Evolutionary conservation across 2,329 filamentous ascomycete genomes (phyloP).

Genomic region (Curvularia lunata): DNA sequence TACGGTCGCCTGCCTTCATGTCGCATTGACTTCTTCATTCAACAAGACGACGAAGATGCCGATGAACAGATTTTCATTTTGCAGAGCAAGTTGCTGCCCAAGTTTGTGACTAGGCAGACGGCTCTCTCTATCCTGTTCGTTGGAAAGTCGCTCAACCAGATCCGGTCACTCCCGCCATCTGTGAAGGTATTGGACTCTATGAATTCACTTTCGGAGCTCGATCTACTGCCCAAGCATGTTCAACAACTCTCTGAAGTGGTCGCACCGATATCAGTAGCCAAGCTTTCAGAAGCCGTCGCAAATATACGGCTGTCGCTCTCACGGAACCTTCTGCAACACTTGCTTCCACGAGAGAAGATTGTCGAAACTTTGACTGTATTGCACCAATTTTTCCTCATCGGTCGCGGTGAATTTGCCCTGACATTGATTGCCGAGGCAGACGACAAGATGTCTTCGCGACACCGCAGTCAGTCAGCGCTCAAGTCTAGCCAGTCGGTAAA

Average conservation of each 20-base stretch:
- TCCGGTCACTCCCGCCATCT: constrained; percentile 58
- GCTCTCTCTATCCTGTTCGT: constrained; percentile 88
- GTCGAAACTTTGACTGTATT: constrained; percentile 78
- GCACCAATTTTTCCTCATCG: constrained; percentile 85
- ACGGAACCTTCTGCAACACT: constrained; percentile 78
- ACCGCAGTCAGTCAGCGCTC: constrained; percentile 56
- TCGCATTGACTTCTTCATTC: constrained; percentile 84
- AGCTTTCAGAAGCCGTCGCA: constrained; percentile 74
- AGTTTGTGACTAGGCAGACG: constrained; percentile 76
- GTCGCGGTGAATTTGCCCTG: constrained; percentile 89
- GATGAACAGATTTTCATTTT: constrained; percentile 41
- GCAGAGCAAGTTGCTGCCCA: constrained; percentile 67
- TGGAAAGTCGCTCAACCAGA: constrained; percentile 85
- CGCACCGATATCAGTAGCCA: constrained; percentile 75
- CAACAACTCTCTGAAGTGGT: constrained; percentile 69
- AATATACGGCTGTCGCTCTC: constrained; percentile 82
- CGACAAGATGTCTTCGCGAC: constrained; percentile 74
- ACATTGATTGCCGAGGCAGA: constrained; percentile 86
- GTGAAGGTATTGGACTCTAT: constrained; percentile 36
- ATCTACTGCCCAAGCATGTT: constrained; percentile 72
- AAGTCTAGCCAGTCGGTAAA: constrained; percentile 60
- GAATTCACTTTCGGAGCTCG: constrained; percentile 55
- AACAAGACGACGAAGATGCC: constrained; percentile 44
- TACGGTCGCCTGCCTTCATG: constrained; percentile 83
- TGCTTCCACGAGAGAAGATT: constrained; percentile 79